Percentiles rank a stretch among this genome's conserved stretches.
Conservation (phyloP, 768 basidiomycete genomes). For the Phlebiopsis gigantea region DNA sequence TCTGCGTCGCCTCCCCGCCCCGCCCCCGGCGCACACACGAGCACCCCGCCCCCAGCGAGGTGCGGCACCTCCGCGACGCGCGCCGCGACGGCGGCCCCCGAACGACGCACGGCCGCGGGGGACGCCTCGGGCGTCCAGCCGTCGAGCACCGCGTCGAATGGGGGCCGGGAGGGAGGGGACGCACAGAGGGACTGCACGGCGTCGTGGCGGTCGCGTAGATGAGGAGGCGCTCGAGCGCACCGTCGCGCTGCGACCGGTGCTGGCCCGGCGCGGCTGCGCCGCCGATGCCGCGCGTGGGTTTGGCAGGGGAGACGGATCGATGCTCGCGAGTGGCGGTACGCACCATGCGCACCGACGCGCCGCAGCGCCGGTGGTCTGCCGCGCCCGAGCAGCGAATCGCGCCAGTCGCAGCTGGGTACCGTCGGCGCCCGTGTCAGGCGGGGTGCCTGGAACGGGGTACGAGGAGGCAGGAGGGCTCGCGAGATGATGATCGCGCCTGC, state of each 20-base stretch:
- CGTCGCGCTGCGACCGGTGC: conserved; percentile 10
- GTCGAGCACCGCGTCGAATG: conserved; percentile 13
- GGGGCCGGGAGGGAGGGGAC: not conserved
- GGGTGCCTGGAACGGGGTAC: not conserved
- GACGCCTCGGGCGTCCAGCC: conserved; percentile 14
- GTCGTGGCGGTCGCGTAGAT: conserved; percentile 9
- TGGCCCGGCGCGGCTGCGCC: conserved; percentile 8
- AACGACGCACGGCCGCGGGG: conserved; percentile 11
- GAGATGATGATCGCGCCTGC: conserved; percentile 5
- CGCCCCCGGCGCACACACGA: conserved; percentile 8
- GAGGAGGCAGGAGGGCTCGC: conserved; percentile 4
- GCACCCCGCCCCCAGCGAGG: conserved; percentile 10
- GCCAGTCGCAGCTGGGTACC: conserved; percentile 5
- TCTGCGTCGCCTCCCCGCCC: not conserved
- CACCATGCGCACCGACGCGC: conserved; percentile 32
- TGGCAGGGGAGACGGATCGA: not conserved
- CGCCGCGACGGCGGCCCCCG: conserved; percentile 11
- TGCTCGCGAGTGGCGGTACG: conserved; percentile 6
- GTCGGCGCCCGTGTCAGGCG: not conserved
- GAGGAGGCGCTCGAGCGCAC: conserved; percentile 8
- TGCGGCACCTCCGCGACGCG: conserved; percentile 9
- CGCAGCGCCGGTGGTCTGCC: conserved; percentile 3
- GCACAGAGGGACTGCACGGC: conserved; percentile 11
- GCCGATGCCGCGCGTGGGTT: not conserved
- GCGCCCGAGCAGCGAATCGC: conserved; percentile 5